A percentile compares a stretch with the other conserved stretches of the same genome.
Evolutionary conservation across 1,284 basidiomycete species (phyloP).

Genomic region (Vanrija sp.): DNA sequence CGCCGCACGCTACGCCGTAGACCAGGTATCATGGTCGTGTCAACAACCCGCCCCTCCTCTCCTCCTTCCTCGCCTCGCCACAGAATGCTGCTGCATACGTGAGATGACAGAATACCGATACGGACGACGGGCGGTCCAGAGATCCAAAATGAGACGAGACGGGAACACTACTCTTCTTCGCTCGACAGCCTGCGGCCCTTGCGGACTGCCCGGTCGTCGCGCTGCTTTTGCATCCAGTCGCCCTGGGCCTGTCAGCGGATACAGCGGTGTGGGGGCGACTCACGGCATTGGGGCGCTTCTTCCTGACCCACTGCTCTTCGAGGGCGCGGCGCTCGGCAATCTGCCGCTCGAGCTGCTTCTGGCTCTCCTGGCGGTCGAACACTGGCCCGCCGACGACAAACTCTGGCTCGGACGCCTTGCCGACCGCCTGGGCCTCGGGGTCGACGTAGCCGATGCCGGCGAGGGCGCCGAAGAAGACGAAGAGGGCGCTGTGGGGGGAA

Average conservation of each 20-base stretch:
- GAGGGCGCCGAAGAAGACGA: constrained; percentile 47
- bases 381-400: constrained; percentile 37
- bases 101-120: too few species aligned
- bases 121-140: too few species aligned
- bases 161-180: too few species aligned
- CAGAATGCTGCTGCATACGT: too few species aligned
- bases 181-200: too few species aligned
- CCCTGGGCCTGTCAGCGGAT: constrained; percentile 24
- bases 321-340: constrained; percentile 36
- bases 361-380: constrained; percentile 25
- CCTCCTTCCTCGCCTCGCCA: too few species aligned
- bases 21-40: too few species aligned
- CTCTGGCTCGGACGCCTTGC: constrained; percentile 4
- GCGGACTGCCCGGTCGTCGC: constrained; percentile 34
- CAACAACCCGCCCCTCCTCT: too few species aligned
- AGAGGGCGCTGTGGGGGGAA: constrained; percentile 34
- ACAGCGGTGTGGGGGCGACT: constrained; percentile 13
- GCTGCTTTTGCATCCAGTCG: constrained; percentile 42
- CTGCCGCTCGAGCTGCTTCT: constrained; percentile 20
- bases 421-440: constrained; percentile 14
- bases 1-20: too few species aligned
- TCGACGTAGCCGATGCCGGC: constrained; percentile 46
- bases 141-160: too few species aligned
- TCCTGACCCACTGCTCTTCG: constrained; percentile 40
- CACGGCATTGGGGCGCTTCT: constrained; percentile 47